These are phyloP conservation scores for Dactylellina drechsleri DNA, from an alignment of 2,329 filamentous ascomycete genomes.

Conservation along the genomic window DNA sequence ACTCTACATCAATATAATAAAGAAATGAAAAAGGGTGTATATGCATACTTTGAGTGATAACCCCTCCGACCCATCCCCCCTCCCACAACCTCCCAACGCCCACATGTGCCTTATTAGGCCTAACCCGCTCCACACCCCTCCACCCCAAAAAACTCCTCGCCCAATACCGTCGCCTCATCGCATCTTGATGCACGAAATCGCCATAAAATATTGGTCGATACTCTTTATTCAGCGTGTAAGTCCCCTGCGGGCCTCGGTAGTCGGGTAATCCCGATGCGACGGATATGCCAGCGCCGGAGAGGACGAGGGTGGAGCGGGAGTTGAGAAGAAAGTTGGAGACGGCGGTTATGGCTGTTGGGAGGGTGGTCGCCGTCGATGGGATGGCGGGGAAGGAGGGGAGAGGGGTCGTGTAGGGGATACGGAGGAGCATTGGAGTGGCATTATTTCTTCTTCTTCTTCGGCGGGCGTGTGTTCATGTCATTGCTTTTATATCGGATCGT, in stretches of 20 bases:
- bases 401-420: conserved; percentile 89
- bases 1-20: background rate
- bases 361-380: conserved; percentile 75
- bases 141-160: conserved; percentile 92
- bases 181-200: conserved; percentile 84
- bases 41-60: conserved; percentile 81
- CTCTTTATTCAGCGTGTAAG: conserved; percentile 88
- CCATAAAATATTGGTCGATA: conserved; percentile 93
- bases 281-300: conserved; percentile 89
- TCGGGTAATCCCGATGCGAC: conserved; percentile 93
- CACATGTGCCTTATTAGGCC: conserved; percentile 80
- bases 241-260: conserved; percentile 88
- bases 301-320: conserved; percentile 69
- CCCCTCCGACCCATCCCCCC: conserved; percentile 76
- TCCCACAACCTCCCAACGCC: conserved; percentile 77
- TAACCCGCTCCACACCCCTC: conserved; percentile 80
- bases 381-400: conserved; percentile 79
- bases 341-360: conserved; percentile 78
- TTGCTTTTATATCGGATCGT: too few relatives aligned
- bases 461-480: too few relatives aligned
- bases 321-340: conserved; percentile 79
- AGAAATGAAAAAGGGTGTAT: background rate
- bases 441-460: background rate
- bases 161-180: conserved; percentile 84
- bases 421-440: conserved; percentile 59